Base-by-base conservation (phyloP, 2,329 filamentous ascomycete species). In the Colletotrichum spinosum region DNA sequence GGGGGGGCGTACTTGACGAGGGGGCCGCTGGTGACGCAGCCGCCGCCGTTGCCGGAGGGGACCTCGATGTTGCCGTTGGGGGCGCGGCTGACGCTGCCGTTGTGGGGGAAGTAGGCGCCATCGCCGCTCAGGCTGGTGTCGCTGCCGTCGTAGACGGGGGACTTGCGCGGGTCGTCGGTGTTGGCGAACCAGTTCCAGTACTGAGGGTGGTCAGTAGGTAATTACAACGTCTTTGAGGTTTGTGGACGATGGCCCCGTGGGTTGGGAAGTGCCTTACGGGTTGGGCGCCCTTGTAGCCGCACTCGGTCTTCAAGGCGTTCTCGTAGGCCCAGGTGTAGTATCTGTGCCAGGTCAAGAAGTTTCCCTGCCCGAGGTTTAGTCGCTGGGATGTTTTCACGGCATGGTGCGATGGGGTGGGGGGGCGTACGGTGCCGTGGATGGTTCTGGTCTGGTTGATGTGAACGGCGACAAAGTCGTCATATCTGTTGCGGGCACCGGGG, bases 101-200 rank as follows among this genome's bases (percentile, higher is more conserved):
- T 69, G 33, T 71, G 70, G 45, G 71, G 53, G 58, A 78, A 70
- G 58, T 71, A 71, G 10, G 59, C 75, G 6, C 80, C 79, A 49
- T 81, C 76, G n/a, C 78, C 77, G 11, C 75, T 76, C 68, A 81
- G 72, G 11, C 75, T 78, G 57, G 71, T 75, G 1, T 74, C 75
- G 55, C 75, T 79, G 41, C 80, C 79, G 54, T 81, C 78, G 65
- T 78, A 79, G 33, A 81, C 70, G 9, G 77, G 72, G n/a, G 75
- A 78, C 68, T 69, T 75, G 46, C 72, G 67, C 50, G 75, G 69
- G 48, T 70, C 68, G 8, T 70, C 55, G 12, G 72, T 69, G 55
- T 76, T 73, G 8, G 71, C 70, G 13, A 72, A 70, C 78, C 77
- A 80, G 61, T 78, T 73, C 74, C 77, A 78, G 68, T 80, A 80